Base-by-base conservation (phyloP, 108 stramenopile genomes). In the Fistulifera pelliculosa region DNA sequence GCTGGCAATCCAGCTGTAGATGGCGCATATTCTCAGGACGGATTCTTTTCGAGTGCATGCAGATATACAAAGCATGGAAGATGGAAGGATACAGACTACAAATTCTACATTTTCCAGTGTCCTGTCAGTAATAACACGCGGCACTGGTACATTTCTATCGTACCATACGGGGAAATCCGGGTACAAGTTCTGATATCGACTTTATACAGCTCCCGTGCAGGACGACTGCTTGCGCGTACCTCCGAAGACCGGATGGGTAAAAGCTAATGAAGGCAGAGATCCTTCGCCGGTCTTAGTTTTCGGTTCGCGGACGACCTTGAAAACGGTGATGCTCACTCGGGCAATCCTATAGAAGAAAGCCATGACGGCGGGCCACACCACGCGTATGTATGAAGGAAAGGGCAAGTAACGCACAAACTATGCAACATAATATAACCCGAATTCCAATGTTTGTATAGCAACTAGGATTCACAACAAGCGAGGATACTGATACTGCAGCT, bases 81-180 rank as follows among this genome's bases (percentile, higher is more conserved):
- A 21, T 81, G 70, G 61, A 49, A 77, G 16, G 87, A 75, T 17
- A 28, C 61, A 22, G 56, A 70, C 24, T 54, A 49, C 23, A 56
- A 38, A 6, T 81, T 77, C 39, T 73, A 62, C 11, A 15, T 83
- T 0, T 95, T 90, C 58, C 66, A 81, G 27, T 95, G 94, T 66
- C 70, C 76, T 40, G 80, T 90, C 27, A 84, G 86, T 64, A 82
- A 87, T 56, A 84, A 87, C 22, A 82, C 84, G 17, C 76, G 69
- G 60, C 79, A 80, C 49, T 95, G 94, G 94, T 95, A 81, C 58
- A 82, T 95, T 26, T 87, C 85, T 14, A 79, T 95, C 49, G 87
- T 91, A 8, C 94, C 94, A 0, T 56, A 58, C 23, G 68, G 65
- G 62, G 64, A 25, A 61, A 65, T 24, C 94, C 94, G 1, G 94